phyloP scores from a whole-genome alignment of 2,329 filamentous ascomycete species.

The Knufia petricola region DNA sequence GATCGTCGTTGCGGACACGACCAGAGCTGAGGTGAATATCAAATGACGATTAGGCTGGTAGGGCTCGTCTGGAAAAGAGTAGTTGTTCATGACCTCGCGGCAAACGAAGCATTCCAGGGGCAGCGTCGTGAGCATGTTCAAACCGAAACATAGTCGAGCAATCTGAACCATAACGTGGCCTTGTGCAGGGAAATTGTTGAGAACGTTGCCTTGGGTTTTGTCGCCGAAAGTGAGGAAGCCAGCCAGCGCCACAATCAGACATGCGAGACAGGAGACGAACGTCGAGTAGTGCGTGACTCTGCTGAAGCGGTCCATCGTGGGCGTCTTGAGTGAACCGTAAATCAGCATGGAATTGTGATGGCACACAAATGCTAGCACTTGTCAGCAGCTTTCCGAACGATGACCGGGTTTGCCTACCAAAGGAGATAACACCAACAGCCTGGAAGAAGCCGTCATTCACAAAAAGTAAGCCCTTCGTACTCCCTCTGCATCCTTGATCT shows the following conservation, averaged over 20 bases:
- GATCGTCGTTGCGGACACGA: slow-evolving; percentile 66
- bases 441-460: slow-evolving; percentile 86
- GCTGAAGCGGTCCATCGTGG: slow-evolving; percentile 90
- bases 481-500: slow-evolving; percentile 60
- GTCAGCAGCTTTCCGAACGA: slow-evolving; percentile 2
- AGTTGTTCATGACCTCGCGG: slow-evolving; percentile 89
- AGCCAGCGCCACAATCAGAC: slow-evolving; percentile 73
- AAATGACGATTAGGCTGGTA: slow-evolving; percentile 79
- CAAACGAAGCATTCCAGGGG: slow-evolving; percentile 97
- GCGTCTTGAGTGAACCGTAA: slow-evolving; percentile 87
- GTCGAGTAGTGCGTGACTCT: slow-evolving; percentile 92
- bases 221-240: slow-evolving; percentile 92
- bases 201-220: slow-evolving; percentile 83
- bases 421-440: slow-evolving; percentile 95
- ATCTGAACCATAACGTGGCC: slow-evolving; percentile 84
- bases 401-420: slow-evolving; percentile 50
- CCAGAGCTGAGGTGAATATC: slow-evolving; percentile 72
- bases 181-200: slow-evolving; percentile 91
- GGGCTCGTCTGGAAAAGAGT: slow-evolving; percentile 61
- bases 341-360: slow-evolving; percentile 96
- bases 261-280: slow-evolving; percentile 80
- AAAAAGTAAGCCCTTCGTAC: slow-evolving; percentile 60
- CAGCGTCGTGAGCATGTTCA: slow-evolving; percentile 97
- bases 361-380: slow-evolving; percentile 52
- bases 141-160: slow-evolving; percentile 84